Base-by-base conservation (phyloP, 2,329 filamentous ascomycete species). In the Aspergillus hiratsukae region DNA sequence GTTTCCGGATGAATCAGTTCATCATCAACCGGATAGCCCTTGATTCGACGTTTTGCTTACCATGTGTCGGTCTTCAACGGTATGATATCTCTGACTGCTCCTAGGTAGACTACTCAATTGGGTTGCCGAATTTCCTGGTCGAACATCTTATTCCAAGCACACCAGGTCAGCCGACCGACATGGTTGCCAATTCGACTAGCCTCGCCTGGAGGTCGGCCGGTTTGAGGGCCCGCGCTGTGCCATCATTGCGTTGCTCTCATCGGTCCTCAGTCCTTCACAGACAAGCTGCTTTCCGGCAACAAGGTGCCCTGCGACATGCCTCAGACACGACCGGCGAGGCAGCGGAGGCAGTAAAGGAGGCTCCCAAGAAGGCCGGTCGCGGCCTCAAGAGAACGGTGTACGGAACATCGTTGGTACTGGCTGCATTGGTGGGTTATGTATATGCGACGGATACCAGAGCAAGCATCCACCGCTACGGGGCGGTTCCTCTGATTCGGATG, bases 361-460 rank as follows among this genome's bases (percentile, higher is more conserved):
- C 64, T 1, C 68, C 69, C 1, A 70, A 69, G 53, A 69, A 69
- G 46, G 62, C 66, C 4, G 66, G 65, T 29, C 67, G 66, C 19
- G 53, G 63, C 3, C 61, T 70, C 11, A 67, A 63, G 48, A 69
- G 68, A 51, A 67, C 60, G 7, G 55, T 73, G 19, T 63, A 73
- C 23, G 82, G 83, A 50, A 81, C 83, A 21, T 76, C 82, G 1
- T 64, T 87, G 45, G 73, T 80, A 1, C 62, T 86, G 5, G 72
- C 74, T 5, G 61, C 78, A 14, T 65, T 75, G 45, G 75, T 80
- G 48, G 75, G 79, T 46, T 90, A 87, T 71, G 73, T 89, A 60
- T 91, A 91, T 68, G 75, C 79, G n/a, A 91, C 88, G 53, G 89
- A 91, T 70, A 91, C 88, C 6, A 80, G 89, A 59, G 85, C 88